These are phyloP conservation scores for Chlorella sp. DNA, from an alignment of 139 green algal genomes.

Conservation along the genomic window DNA sequence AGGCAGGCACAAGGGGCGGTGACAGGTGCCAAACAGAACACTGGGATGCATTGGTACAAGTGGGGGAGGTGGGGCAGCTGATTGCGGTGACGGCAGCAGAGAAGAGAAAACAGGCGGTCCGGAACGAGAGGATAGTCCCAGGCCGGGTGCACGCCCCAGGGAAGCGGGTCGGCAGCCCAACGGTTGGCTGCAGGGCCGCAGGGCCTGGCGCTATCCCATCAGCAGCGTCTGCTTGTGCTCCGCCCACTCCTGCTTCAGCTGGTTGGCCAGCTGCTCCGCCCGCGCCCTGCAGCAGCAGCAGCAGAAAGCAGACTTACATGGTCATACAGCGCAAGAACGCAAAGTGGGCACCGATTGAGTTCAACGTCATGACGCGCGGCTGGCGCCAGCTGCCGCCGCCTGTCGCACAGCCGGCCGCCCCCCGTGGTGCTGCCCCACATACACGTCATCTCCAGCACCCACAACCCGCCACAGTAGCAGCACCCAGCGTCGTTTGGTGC, in stretches of 20 bases:
- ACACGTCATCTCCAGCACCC: neutral
- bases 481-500: neutral
- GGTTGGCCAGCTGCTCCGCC: constrained; percentile 36
- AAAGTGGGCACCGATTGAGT: neutral
- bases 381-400: neutral
- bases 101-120: no score
- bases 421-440: neutral
- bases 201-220: neutral
- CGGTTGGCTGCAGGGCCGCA: neutral
- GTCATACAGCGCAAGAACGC: neutral
- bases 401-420: neutral
- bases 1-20: no score
- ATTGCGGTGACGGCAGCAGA: neutral
- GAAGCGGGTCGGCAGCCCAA: neutral
- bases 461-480: neutral
- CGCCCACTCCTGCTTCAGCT: constrained; percentile 31
- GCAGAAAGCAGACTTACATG: no score
- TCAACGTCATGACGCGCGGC: neutral
- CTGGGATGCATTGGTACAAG: neutral
- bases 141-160: neutral
- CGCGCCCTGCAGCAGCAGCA: constrained; percentile 6
- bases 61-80: neutral
- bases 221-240: constrained; percentile 37
- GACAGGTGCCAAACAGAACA: no score
- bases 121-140: neutral